Evolutionary conservation across 768 basidiomycete genomes (phyloP).

Genomic region (Lentinula detonsa): DNA sequence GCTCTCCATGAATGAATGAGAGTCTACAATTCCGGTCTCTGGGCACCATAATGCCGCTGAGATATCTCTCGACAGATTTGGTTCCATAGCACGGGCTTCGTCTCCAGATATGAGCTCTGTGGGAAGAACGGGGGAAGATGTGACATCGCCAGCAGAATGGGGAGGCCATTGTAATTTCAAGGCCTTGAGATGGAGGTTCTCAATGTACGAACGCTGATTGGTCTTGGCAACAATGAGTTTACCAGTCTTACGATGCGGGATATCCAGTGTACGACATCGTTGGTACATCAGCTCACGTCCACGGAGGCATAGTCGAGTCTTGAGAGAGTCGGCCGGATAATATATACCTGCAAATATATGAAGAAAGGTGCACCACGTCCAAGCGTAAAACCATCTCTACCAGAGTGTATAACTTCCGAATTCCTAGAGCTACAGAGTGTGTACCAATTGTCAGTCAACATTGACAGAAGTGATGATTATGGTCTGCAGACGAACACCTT

Average conservation of each 20-base stretch:
- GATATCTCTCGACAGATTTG: constrained; percentile 71
- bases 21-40: constrained; percentile 87
- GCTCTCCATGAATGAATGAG: constrained; percentile 76
- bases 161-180: constrained; percentile 45
- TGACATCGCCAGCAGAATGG: constrained; percentile 22
- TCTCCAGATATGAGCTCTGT: constrained; percentile 63
- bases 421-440: constrained; percentile 66
- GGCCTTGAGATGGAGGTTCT: constrained; percentile 61
- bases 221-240: constrained; percentile 85
- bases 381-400: constrained; percentile 24
- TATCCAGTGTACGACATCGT: constrained; percentile 53
- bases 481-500: constrained; percentile 40
- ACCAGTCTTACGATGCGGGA: constrained; percentile 70
- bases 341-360: constrained; percentile 56
- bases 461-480: background rate
- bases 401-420: constrained; percentile 93
- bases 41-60: constrained; percentile 73
- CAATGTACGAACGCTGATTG: constrained; percentile 65
- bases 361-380: background rate
- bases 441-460: background rate
- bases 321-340: constrained; percentile 78
- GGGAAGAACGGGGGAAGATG: constrained; percentile 40
- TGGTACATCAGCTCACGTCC: constrained; percentile 83
- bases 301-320: constrained; percentile 80
- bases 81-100: constrained; percentile 71